Percentiles rank a stretch among this genome's conserved stretches.
phyloP scores from a whole-genome alignment of 2,329 filamentous ascomycete genomes.

The Elsinoe arachidis region DNA sequence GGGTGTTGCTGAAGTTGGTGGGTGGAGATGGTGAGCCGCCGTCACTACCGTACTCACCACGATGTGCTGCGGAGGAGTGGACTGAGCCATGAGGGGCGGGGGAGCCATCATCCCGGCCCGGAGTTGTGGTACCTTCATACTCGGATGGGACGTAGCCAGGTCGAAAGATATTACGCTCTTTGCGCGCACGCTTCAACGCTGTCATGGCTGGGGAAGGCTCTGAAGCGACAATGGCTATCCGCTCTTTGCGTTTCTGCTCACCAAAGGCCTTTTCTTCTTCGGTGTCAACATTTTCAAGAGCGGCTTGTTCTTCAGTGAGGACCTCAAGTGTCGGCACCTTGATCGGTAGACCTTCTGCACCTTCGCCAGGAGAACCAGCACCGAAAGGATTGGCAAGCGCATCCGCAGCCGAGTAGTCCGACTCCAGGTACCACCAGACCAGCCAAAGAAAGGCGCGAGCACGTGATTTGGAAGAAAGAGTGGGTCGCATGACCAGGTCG shows the following conservation, averaged over 20 bases:
- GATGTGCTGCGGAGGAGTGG: conserved; percentile 9
- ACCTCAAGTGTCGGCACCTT: conserved; percentile 58
- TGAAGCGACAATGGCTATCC: conserved; percentile 62
- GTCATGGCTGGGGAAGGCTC: conserved; percentile 61
- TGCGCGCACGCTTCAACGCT: conserved; percentile 41
- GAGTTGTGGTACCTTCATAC: conserved; percentile 31
- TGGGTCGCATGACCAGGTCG: conserved; percentile 87
- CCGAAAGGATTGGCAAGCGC: conserved; percentile 90
- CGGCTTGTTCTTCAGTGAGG: conserved; percentile 58
- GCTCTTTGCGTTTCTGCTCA: conserved; percentile 62
- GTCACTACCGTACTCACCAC: conserved; percentile 31
- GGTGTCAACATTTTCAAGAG: conserved; percentile 65
- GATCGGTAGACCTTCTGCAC: conserved; percentile 39
- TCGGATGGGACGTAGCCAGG: conserved; percentile 29
- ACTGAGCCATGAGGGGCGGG: conserved; percentile 23
- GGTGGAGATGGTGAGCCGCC: conserved; percentile 37
- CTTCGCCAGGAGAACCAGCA: conserved; percentile 37
- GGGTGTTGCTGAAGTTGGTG: conserved; percentile 32
- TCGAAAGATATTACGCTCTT: conserved; percentile 16
- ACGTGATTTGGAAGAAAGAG: conserved; percentile 70
- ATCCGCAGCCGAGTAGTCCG: conserved; percentile 81
- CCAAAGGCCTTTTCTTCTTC: conserved; percentile 62
- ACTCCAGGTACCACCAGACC: conserved; percentile 99
- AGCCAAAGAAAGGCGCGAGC: conserved; percentile 90
- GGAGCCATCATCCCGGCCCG: conserved; percentile 32